These are phyloP conservation scores for Penicillium sp. DNA, from an alignment of 2,329 filamentous ascomycete species.

Conservation along the genomic window DNA sequence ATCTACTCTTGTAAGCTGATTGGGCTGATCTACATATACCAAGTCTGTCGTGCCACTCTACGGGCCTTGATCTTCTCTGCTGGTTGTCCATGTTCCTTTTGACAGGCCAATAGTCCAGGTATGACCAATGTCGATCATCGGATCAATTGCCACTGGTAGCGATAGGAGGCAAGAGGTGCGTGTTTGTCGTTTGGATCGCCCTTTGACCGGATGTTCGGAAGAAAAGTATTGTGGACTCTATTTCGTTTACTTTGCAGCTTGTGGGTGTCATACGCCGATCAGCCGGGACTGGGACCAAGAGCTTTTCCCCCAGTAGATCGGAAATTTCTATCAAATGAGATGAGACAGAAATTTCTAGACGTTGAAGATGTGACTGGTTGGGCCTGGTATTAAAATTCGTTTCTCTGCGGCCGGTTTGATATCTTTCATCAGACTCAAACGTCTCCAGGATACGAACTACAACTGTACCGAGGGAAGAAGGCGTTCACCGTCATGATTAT, in stretches of 20 bases:
- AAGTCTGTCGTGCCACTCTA: not conserved
- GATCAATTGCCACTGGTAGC: not conserved
- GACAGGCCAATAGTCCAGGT: not conserved
- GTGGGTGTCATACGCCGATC: constrained; percentile 7
- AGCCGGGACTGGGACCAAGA: not conserved
- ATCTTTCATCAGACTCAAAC: constrained; percentile 4
- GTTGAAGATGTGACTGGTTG: not conserved
- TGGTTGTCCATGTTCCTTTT: not conserved
- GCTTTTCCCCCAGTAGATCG: not conserved
- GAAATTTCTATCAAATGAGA: not conserved
- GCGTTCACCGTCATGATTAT: no score
- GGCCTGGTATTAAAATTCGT: not conserved
- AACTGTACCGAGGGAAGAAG: not conserved
- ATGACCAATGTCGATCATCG: not conserved
- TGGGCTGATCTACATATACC: not conserved
- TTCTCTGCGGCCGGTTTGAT: not conserved
- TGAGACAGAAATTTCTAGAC: not conserved
- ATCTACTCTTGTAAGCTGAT: constrained; percentile 1
- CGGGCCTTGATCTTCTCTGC: not conserved
- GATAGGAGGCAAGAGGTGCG: not conserved
- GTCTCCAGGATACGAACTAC: not conserved
- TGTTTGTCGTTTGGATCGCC: not conserved
- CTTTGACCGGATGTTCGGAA: not conserved
- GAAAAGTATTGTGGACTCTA: not conserved
- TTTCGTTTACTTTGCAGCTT: not conserved